Evolutionary conservation across 1,284 basidiomycete species (phyloP).

Genomic region (Fomitopsis palustris): DNA sequence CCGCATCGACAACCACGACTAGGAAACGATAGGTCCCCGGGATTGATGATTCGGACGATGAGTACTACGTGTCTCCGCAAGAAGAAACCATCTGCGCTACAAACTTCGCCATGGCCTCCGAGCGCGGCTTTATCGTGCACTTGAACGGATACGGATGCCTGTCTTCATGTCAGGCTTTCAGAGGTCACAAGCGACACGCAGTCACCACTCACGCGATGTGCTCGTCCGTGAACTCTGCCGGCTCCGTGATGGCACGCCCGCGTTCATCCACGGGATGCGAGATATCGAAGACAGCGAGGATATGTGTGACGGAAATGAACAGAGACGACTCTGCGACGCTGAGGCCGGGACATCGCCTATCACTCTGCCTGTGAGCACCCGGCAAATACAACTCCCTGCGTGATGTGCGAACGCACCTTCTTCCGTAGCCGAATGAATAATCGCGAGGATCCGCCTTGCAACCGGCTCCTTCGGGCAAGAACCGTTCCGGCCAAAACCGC

Average conservation of each 20-base stretch:
- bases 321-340: not conserved
- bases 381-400: not conserved
- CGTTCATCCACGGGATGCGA: not conserved
- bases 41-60: too few species aligned
- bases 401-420: not conserved
- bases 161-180: not conserved
- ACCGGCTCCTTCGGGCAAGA: constrained; percentile 12
- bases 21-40: too few species aligned
- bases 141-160: not conserved
- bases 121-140: not conserved
- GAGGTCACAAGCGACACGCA: not conserved
- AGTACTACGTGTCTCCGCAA: not conserved
- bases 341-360: not conserved
- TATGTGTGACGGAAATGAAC: not conserved
- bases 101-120: not conserved
- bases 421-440: not conserved
- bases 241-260: not conserved
- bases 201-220: not conserved
- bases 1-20: too few species aligned
- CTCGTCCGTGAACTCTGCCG: not conserved
- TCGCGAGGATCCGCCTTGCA: constrained; percentile 1
- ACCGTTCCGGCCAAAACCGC: constrained; percentile 11
- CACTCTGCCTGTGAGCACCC: not conserved
- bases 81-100: not conserved
- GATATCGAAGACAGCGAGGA: not conserved